Percentiles rank a stretch among this genome's conserved stretches.
These are phyloP conservation scores for Geotrichum cucujoidarum DNA, from an alignment of 1,139 yeast genomes.

Conservation along the genomic window DNA sequence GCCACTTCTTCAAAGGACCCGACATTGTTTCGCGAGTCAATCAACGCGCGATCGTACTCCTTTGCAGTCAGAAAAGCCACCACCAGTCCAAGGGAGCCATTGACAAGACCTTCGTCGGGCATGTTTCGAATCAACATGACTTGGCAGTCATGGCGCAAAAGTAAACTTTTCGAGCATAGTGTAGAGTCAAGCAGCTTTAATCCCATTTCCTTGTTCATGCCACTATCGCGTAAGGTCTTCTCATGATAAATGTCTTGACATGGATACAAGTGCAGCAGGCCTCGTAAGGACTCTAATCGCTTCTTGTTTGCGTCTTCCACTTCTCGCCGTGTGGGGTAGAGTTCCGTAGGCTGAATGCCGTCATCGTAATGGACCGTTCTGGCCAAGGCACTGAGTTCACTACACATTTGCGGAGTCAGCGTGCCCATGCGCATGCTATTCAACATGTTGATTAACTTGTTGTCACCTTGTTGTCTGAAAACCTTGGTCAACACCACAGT, in stretches of 20 bases:
- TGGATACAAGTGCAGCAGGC: slow-evolving; percentile 10
- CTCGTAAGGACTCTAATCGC: slow-evolving; percentile 44
- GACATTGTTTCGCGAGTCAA: neutral
- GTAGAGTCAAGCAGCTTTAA: slow-evolving; percentile 40
- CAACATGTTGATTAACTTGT: slow-evolving; percentile 62
- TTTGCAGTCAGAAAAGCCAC: slow-evolving; percentile 37
- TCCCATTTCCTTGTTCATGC: slow-evolving; percentile 5
- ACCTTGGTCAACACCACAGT: slow-evolving; percentile 69
- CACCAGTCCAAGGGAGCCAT: slow-evolving; percentile 54
- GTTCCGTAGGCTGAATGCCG: slow-evolving; percentile 76
- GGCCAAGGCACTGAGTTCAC: slow-evolving; percentile 46
- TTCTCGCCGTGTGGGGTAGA: slow-evolving; percentile 69
- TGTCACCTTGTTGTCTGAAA: slow-evolving; percentile 88
- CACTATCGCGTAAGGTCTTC: neutral
- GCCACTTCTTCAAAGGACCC: slow-evolving; percentile 3
- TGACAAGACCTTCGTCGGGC: slow-evolving; percentile 42
- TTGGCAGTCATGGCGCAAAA: slow-evolving; percentile 55
- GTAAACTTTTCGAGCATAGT: slow-evolving; percentile 45
- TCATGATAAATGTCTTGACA: slow-evolving; percentile 1
- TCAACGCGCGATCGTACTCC: slow-evolving; percentile 2
- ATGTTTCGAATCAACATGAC: slow-evolving; percentile 53
- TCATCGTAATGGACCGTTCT: slow-evolving; percentile 58
- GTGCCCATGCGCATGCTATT: slow-evolving; percentile 68
- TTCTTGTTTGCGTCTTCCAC: slow-evolving; percentile 63
- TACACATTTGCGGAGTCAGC: slow-evolving; percentile 44